Base-by-base conservation (phyloP, 306 rosid genomes). In the Cucurbita pepo region DNA sequence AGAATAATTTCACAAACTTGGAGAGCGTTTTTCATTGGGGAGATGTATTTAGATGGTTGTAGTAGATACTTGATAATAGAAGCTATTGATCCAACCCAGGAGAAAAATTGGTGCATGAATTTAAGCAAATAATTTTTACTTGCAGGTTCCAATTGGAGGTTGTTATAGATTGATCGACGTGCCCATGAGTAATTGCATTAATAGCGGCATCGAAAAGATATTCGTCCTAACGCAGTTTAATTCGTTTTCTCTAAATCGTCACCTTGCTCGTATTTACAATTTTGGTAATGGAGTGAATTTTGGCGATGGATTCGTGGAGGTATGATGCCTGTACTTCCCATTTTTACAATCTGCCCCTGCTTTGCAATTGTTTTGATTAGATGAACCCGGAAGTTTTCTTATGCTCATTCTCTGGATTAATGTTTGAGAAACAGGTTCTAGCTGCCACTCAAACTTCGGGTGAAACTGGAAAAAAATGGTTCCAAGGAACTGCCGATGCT, bases 381-480 rank as follows among this genome's bases (percentile, higher is more conserved):
- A 9, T 34, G 16, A 40, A 64, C 37, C 52, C 5, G 12, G 56
- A 67, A 22, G 72, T 7, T 67, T 45, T 22, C 72, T 67, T 67
- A 45, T 21, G 47, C 56, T 47, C 56, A 1, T 54, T 55, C 40
- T 22, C 14, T 22, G 63, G 22, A 8, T 73, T 30, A 55, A 21
- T 34, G n/a, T 51, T 45, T 47, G 67, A 47, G 25, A 16, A 72
- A 79, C 79, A 90, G 98, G 98, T 92, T 61, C 82, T 92, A 85
- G 98, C 98, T 67, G 98, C 98, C 15, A 92, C 98, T 77, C 98
- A 92, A 81, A 90, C 96, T 10, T 83, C 95, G 1, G 98, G 98
- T 72, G 93, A 87, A 75, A 69, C 93, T 13, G 98, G 98, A 78
- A 92, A 87, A 62, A 90, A 48, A 77, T 92, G 98, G 98, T 92